phyloP scores from a whole-genome alignment of 2,329 filamentous ascomycete genomes.

The Colletotrichum gloeosporioides region DNA sequence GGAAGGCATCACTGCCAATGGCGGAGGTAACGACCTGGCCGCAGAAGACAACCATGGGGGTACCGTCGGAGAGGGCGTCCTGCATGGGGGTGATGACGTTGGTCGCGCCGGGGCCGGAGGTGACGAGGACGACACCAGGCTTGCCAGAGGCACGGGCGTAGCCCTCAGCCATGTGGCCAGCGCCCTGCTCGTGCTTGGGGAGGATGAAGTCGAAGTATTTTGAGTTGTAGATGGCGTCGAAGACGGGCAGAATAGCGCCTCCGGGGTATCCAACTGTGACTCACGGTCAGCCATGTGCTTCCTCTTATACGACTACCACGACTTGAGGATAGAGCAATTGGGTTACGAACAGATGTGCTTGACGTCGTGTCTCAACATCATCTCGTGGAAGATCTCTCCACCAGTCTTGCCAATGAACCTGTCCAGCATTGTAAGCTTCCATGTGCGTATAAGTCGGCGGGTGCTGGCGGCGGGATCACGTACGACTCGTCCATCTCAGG shows the following conservation, averaged over 20 bases:
- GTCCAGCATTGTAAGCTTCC: slow-evolving; percentile 12
- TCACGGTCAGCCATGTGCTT: slow-evolving; percentile 8
- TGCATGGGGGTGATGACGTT: slow-evolving; percentile 98
- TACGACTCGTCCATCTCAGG: slow-evolving; percentile 83
- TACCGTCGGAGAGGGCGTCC: slow-evolving; percentile 93
- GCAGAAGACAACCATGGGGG: slow-evolving; percentile 92
- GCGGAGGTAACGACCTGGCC: slow-evolving; percentile 90
- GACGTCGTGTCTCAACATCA: slow-evolving; percentile 93
- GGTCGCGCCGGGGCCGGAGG: slow-evolving; percentile 93
- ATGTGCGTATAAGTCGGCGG: slow-evolving; percentile 6
- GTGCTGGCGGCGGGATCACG: slow-evolving; percentile 36
- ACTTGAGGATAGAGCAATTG: not conserved
- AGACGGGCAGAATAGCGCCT: slow-evolving; percentile 95
- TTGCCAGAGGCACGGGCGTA: slow-evolving; percentile 94
- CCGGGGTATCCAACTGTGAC: slow-evolving; percentile 82
- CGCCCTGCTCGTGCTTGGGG: slow-evolving; percentile 95
- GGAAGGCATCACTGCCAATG: slow-evolving; percentile 95
- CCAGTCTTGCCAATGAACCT: slow-evolving; percentile 94
- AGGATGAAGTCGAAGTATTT: slow-evolving; percentile 96
- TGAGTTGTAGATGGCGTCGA: slow-evolving; percentile 99
- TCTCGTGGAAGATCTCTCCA: slow-evolving; percentile 97
- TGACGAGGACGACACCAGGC: slow-evolving; percentile 95
- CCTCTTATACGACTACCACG: not conserved
- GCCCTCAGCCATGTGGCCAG: slow-evolving; percentile 97
- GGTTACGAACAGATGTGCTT: slow-evolving; percentile 87